Conservation (phyloP, 192 early-diverging fungal species). For the Coemansia sp. region DNA sequence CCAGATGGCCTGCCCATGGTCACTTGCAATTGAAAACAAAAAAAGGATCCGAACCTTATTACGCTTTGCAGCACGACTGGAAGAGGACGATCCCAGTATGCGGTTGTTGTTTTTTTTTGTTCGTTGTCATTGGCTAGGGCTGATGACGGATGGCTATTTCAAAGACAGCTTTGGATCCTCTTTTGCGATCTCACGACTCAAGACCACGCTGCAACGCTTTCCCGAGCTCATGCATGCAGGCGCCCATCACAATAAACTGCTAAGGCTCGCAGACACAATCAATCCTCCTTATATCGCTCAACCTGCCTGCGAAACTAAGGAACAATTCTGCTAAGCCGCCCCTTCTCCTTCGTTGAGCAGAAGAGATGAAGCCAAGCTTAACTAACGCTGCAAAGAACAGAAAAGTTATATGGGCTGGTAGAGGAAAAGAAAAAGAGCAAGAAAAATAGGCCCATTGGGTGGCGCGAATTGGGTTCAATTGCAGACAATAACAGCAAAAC, state of each 20-base stretch:
- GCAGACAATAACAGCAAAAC: neutral
- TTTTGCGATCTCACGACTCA: neutral
- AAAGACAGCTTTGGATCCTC: neutral
- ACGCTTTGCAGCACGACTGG: neutral
- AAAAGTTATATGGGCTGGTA: neutral
- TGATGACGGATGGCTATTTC: neutral
- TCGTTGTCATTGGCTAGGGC: neutral
- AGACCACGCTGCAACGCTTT: neutral
- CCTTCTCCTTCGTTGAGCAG: too few relatives aligned
- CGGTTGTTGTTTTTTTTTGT: neutral
- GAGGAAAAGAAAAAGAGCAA: neutral
- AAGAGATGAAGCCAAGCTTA: too few relatives aligned
- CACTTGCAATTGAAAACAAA: neutral
- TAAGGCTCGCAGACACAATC: too few relatives aligned
- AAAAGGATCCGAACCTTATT: neutral
- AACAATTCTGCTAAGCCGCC: too few relatives aligned
- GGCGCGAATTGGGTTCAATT: conserved; percentile 3
- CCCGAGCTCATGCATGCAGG: neutral
- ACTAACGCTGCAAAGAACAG: too few relatives aligned
- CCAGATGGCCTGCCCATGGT: too few relatives aligned
- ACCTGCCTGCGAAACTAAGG: too few relatives aligned
- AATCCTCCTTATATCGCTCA: too few relatives aligned
- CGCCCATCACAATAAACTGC: neutral
- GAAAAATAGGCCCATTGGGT: neutral
- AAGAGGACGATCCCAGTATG: neutral